These are phyloP conservation scores for Trichothecium roseum DNA, from an alignment of 2,329 filamentous ascomycete species.

Conservation along the genomic window DNA sequence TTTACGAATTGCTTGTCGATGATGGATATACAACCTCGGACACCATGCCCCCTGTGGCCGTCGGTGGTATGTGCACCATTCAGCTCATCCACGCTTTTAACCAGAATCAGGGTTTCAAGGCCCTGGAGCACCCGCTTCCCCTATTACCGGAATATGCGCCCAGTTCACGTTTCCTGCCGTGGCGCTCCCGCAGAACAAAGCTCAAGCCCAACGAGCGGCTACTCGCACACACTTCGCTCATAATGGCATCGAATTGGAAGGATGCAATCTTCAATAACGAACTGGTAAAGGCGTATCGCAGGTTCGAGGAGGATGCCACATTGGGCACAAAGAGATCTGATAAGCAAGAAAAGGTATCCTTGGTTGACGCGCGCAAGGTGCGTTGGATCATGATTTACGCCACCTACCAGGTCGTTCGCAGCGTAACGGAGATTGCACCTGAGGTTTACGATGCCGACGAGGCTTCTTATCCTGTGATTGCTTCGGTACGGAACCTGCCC, in stretches of 20 bases:
- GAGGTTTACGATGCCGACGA: conserved; percentile 48
- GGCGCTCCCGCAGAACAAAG: conserved; percentile 15
- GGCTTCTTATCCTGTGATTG: conserved; percentile 45
- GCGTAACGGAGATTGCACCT: conserved; percentile 48
- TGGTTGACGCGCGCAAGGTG: conserved; percentile 62
- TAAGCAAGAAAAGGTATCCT: conserved; percentile 39
- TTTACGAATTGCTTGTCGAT: conserved; percentile 66
- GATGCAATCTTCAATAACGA: conserved; percentile 29
- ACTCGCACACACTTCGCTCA: conserved; percentile 40
- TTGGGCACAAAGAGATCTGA: conserved; percentile 40
- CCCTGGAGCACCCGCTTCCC: conserved; percentile 57
- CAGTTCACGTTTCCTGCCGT: no score
- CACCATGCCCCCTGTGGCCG: conserved; percentile 40
- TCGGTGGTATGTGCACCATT: conserved; percentile 59
- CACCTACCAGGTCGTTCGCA: conserved; percentile 60
- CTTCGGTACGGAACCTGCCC: conserved; percentile 30
- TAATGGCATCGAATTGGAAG: conserved; percentile 37
- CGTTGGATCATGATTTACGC: conserved; percentile 71
- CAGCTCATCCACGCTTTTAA: conserved; percentile 62
- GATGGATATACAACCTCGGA: conserved; percentile 37
- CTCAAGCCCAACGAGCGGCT: conserved; percentile 36
- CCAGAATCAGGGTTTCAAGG: conserved; percentile 41
- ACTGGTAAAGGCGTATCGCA: conserved; percentile 58
- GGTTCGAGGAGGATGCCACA: conserved; percentile 55
- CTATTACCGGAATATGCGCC: conserved; percentile 44